A percentile compares a stretch with the other conserved stretches of the same genome.
phyloP scores from a whole-genome alignment of 2,329 filamentous ascomycete species.

The Aphanocladium album region DNA sequence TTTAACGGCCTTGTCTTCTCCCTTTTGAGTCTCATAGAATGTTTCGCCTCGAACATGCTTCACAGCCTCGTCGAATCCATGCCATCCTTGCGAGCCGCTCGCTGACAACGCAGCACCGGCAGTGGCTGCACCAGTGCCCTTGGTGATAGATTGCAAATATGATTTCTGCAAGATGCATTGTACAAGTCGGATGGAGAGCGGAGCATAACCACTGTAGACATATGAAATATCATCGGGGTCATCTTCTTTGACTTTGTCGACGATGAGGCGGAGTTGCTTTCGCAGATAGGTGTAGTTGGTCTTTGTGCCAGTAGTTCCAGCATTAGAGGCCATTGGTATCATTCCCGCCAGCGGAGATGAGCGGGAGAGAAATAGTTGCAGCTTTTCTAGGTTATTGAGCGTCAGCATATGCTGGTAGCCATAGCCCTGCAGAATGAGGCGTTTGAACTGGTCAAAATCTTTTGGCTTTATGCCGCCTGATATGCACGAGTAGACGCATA shows the following conservation, averaged over 20 bases:
- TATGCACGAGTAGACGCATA: conserved; percentile 89
- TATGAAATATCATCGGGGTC: conserved; percentile 95
- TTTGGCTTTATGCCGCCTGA: conserved; percentile 82
- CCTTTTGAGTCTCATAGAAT: conserved; percentile 88
- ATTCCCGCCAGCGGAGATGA: conserved; percentile 74
- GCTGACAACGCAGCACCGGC: conserved; percentile 31
- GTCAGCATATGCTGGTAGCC: conserved; percentile 93
- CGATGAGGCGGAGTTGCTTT: conserved; percentile 80
- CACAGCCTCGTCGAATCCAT: conserved; percentile 86
- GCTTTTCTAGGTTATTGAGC: conserved; percentile 79
- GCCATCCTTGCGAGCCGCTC: conserved; percentile 73
- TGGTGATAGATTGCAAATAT: conserved; percentile 66
- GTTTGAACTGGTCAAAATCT: conserved; percentile 85
- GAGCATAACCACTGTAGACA: conserved; percentile 95
- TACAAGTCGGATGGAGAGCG: conserved; percentile 82
- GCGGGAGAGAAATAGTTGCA: conserved; percentile 76
- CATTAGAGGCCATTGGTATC: conserved; percentile 64
- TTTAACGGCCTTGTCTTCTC: conserved; percentile 86
- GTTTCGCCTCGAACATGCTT: conserved; percentile 84
- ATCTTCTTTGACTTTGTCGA: conserved; percentile 94
- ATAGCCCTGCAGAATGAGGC: conserved; percentile 84
- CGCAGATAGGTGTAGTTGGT: conserved; percentile 89
- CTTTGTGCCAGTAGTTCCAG: conserved; percentile 56
- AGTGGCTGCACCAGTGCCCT: conserved; percentile 46
- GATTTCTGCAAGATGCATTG: conserved; percentile 92